Base-by-base conservation (phyloP, 2,329 filamentous ascomycete species). In the Lachnellula subtilissima region DNA sequence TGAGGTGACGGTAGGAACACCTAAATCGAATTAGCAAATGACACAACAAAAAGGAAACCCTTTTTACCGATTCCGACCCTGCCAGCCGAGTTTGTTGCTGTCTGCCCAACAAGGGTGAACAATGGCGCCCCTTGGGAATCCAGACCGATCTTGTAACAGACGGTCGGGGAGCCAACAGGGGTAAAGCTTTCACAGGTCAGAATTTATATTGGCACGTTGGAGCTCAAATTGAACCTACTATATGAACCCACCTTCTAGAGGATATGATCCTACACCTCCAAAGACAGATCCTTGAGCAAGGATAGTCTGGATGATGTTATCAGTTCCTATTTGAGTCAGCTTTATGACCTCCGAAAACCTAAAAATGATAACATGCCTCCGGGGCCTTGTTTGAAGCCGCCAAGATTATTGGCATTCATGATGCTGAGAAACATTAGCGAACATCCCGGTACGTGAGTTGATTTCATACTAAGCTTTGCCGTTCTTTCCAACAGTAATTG, bases 401-500 rank as follows among this genome's bases (percentile, higher is more conserved):
- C 68, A 9, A 70, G 59, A 49, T 70, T 68, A 48, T 70, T 67
- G 5, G 69, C 69, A 36, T 71, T 68, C 61, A 70, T 56, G 66
- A 73, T 75, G 56, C 52, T 54, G 19, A 12, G 14, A 36, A 5
- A 6, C 15, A 12, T 43, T 36, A 17, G n/a, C 40, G 14, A 28
- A 48, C 37, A 40, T 17, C 8, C 8, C 8, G 37, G 19, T n/a
- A 11, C 22, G 35, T 12, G 6, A 15, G 14, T 4, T 14, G 2
- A 48, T 14, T 11, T 25, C 51, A 28, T 40, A 47, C 55, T 77
- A 78, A 0, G 74, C 75, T 64, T 77, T 79, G 1, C 76, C 77
- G 42, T 75, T 78, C 66, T 81, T 81, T 12, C 78, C 78, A 3
- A 75, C 75, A 0, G 78, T 72, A 6, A 80, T 73, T 0, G 75